These are phyloP conservation scores for Tuber umbilicatum DNA, from an alignment of 495 filamentous ascomycete species.

Conservation along the genomic window DNA sequence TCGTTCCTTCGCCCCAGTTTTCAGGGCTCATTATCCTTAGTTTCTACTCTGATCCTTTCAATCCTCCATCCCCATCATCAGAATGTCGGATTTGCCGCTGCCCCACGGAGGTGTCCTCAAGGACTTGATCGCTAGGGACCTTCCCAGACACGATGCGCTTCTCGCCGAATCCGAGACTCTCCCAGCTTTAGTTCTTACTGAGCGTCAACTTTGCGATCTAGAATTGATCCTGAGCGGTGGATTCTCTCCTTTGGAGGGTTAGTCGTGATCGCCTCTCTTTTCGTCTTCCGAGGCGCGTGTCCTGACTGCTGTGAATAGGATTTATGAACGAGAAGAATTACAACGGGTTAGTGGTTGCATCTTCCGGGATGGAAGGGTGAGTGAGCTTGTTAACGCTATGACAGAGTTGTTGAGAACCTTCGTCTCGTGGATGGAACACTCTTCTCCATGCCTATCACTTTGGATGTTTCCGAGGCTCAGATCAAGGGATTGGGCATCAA, in stretches of 20 bases:
- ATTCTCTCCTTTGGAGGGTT: slow-evolving; percentile 94
- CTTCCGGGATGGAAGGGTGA: not conserved
- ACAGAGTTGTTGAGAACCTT: slow-evolving; percentile 76
- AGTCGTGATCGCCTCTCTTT: slow-evolving; percentile 41
- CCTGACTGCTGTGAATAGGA: slow-evolving; percentile 24
- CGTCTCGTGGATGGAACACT: slow-evolving; percentile 83
- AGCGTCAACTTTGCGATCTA: slow-evolving; percentile 94
- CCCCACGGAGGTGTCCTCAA: slow-evolving; percentile 96
- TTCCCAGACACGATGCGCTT: slow-evolving; percentile 66
- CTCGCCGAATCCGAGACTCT: slow-evolving; percentile 76
- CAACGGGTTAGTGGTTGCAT: slow-evolving; percentile 60
- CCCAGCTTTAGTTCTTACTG: slow-evolving; percentile 74
- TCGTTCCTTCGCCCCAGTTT: not conserved
- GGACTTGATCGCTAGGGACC: slow-evolving; percentile 89
- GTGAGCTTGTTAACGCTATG: slow-evolving; percentile 4
- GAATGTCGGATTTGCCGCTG: slow-evolving; percentile 44
- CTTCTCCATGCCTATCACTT: slow-evolving; percentile 94
- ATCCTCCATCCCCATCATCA: not conserved
- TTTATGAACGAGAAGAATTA: slow-evolving; percentile 98
- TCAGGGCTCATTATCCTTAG: not conserved
- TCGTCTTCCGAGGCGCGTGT: slow-evolving; percentile 9
- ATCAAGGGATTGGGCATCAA: slow-evolving; percentile 68
- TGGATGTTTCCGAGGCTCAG: slow-evolving; percentile 68
- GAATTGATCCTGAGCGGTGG: slow-evolving; percentile 94
- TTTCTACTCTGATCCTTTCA: not conserved